Percentiles rank a stretch among this genome's conserved stretches.
phyloP scores from a whole-genome alignment of 2,329 filamentous ascomycete genomes.

The Cercospora nicotianae region DNA sequence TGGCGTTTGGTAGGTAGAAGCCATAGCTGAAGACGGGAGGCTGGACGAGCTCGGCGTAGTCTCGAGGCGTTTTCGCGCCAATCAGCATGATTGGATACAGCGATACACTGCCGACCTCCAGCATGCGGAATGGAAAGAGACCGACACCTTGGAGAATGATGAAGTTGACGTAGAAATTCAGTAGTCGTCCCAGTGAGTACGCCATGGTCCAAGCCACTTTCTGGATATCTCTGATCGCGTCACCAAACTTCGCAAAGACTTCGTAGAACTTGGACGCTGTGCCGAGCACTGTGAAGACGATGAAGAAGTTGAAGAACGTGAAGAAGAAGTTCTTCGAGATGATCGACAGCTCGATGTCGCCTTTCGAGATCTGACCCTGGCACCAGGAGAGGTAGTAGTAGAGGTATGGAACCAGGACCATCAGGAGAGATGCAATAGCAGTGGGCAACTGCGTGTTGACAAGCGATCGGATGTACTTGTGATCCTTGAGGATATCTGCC shows the following conservation, averaged over 20 bases:
- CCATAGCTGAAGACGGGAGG: constrained; percentile 93
- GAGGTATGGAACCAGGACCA: constrained; percentile 85
- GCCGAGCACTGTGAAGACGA: constrained; percentile 86
- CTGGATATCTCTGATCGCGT: constrained; percentile 75
- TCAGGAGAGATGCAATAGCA: constrained; percentile 79
- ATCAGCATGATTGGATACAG: constrained; percentile 80
- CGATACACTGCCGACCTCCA: constrained; percentile 83
- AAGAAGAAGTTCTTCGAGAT: constrained; percentile 99
- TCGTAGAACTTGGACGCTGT: constrained; percentile 72
- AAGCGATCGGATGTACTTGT: constrained; percentile 70
- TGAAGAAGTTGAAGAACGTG: constrained; percentile 97
- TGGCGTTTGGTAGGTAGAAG: constrained; percentile 88
- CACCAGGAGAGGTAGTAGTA: constrained; percentile 90
- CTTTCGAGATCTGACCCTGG: constrained; percentile 93
- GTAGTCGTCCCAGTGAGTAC: constrained; percentile 68
- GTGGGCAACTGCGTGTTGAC: constrained; percentile 88
- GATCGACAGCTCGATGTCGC: constrained; percentile 88
- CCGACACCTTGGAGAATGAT: constrained; percentile 93
- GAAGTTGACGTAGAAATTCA: constrained; percentile 88
- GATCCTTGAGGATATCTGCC: constrained; percentile 64
- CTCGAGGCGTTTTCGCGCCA: constrained; percentile 81
- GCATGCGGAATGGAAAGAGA: constrained; percentile 84
- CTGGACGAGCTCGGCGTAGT: constrained; percentile 77
- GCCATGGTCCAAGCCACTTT: constrained; percentile 76
- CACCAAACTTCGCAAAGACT: constrained; percentile 59